These are phyloP conservation scores for Xylariaceae sp. DNA, from an alignment of 2,329 filamentous ascomycete genomes.

Conservation along the genomic window DNA sequence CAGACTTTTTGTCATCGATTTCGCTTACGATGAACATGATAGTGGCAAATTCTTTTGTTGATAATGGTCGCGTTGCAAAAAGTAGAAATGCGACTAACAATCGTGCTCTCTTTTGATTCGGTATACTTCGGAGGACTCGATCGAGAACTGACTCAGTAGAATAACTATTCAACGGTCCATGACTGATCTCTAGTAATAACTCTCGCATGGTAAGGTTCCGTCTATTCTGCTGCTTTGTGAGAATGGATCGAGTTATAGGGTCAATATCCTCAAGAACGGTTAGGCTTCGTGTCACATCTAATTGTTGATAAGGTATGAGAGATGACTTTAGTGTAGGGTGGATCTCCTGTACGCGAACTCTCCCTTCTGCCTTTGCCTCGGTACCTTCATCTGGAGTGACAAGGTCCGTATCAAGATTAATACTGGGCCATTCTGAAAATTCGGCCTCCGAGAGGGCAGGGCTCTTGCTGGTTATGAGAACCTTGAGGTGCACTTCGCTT, in stretches of 20 bases:
- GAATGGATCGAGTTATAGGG: background rate
- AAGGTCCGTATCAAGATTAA: constrained; percentile 3
- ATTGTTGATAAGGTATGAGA: background rate
- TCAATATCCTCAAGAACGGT: background rate
- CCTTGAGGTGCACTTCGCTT: background rate
- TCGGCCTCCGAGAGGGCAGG: background rate
- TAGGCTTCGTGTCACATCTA: background rate
- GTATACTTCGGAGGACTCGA: constrained; percentile 6
- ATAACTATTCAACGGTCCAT: background rate
- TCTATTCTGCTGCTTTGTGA: background rate
- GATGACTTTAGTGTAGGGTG: background rate
- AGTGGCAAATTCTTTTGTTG: constrained; percentile 5
- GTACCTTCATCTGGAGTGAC: background rate
- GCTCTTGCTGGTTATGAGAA: constrained; percentile 2
- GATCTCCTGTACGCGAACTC: background rate
- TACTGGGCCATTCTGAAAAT: constrained; percentile 2
- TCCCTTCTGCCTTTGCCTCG: background rate
- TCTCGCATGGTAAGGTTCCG: constrained; percentile 5
- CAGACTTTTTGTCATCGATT: background rate
- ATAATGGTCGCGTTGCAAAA: constrained; percentile 7
- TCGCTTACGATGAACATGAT: background rate
- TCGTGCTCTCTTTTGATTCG: constrained; percentile 7
- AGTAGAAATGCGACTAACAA: background rate
- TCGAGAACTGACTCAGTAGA: constrained; percentile 3
- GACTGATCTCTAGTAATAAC: constrained; percentile 1